Evolutionary conservation across 2,329 filamentous ascomycete genomes (phyloP).

Genomic region (Colletotrichum godetiae): DNA sequence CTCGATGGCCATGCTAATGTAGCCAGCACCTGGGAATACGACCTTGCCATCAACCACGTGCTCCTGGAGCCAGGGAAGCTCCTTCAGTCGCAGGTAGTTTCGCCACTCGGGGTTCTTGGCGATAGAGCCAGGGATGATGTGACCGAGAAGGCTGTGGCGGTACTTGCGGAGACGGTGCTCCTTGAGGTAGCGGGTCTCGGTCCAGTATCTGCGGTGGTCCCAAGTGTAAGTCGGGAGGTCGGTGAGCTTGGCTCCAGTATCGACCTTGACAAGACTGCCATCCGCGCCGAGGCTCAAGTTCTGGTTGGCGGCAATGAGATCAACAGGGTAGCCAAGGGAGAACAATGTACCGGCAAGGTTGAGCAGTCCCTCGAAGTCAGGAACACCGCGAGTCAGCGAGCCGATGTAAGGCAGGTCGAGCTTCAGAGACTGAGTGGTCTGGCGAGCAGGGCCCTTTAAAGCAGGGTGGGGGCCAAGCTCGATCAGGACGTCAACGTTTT

Average conservation of each 20-base stretch:
- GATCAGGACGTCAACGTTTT: conserved; percentile 41
- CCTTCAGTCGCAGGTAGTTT: conserved; percentile 43
- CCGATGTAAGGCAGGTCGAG: conserved; percentile 44
- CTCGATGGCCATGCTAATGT: conserved; percentile 46
- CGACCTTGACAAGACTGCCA: conserved; percentile 30
- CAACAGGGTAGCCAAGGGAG: conserved; percentile 43
- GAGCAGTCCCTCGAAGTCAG: conserved; percentile 41
- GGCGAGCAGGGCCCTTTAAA: conserved; percentile 39
- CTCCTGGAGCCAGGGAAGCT: conserved; percentile 48
- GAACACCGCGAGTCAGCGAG: conserved; percentile 40
- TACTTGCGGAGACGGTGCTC: conserved; percentile 39
- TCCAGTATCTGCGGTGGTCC: conserved; percentile 46
- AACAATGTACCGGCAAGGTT: conserved; percentile 41
- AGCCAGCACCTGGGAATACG: conserved; percentile 48
- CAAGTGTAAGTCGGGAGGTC: conserved; percentile 44
- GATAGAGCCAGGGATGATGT: conserved; percentile 34
- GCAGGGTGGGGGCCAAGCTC: conserved; percentile 43
- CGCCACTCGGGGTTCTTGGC: conserved; percentile 44
- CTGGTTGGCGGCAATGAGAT: conserved; percentile 43
- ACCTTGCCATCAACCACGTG: conserved; percentile 44
- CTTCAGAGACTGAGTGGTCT: conserved; percentile 40
- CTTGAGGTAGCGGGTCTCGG: conserved; percentile 40
- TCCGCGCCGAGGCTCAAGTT: conserved; percentile 36
- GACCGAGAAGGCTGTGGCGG: conserved; percentile 43
- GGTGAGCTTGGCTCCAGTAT: conserved; percentile 33